Percentiles rank a stretch among this genome's conserved stretches.
These are phyloP conservation scores for Bryoglossum gracile DNA, from an alignment of 495 filamentous ascomycete species.

Conservation along the genomic window DNA sequence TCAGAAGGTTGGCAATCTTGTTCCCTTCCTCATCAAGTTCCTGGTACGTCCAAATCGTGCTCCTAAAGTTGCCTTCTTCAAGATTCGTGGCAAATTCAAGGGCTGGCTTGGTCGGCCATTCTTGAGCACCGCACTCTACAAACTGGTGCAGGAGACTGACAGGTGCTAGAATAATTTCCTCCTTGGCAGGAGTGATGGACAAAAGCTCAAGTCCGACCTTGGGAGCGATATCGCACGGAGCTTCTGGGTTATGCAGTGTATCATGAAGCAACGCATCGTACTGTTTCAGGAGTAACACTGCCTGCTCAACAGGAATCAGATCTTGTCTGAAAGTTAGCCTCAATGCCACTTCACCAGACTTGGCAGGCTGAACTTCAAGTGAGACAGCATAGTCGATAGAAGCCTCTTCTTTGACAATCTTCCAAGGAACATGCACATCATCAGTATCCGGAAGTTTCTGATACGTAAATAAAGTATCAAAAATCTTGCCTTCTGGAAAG, in stretches of 20 bases:
- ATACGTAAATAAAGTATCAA: conserved; percentile 75
- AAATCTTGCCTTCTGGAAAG: conserved; percentile 48
- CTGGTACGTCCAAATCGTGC: conserved; percentile 51
- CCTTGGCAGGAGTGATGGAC: conserved; percentile 47
- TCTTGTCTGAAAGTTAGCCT: conserved; percentile 54
- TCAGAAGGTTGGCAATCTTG: conserved; percentile 48
- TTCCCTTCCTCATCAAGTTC: conserved; percentile 56
- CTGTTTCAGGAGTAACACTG: conserved; percentile 50
- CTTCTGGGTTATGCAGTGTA: conserved; percentile 16
- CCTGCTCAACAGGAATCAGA: conserved; percentile 56
- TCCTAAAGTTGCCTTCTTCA: conserved; percentile 25
- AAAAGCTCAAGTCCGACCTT: conserved; percentile 32
- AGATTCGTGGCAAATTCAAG: conserved; percentile 52
- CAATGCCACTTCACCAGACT: conserved; percentile 39
- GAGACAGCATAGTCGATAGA: conserved; percentile 56
- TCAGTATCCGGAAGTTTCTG: conserved; percentile 45
- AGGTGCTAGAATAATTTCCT: conserved; percentile 35
- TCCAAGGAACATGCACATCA: conserved; percentile 31
- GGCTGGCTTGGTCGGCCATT: conserved; percentile 41
- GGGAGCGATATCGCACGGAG: conserved; percentile 17
- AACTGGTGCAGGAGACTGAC: conserved; percentile 53
- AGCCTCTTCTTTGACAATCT: conserved; percentile 45
- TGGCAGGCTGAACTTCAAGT: conserved; percentile 57
- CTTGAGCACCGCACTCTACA: conserved; percentile 40
- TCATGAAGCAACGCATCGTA: conserved; percentile 47